Percentiles rank a stretch among this genome's conserved stretches.
Conservation (phyloP, 2,329 filamentous ascomycete genomes). For the Samsoniella hepiali region DNA sequence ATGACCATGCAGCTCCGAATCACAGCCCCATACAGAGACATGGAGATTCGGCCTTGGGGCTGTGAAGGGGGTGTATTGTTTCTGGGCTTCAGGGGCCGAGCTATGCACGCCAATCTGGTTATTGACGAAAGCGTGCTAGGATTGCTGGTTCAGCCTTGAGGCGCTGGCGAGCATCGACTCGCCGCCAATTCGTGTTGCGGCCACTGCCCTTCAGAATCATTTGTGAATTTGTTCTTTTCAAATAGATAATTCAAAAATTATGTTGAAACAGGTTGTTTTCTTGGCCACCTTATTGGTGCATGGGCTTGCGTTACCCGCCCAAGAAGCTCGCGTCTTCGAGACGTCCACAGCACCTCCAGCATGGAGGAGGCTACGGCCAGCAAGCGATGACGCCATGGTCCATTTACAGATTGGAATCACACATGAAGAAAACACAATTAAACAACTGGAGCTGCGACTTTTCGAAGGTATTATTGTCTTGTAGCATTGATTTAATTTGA, state of each 20-base stretch:
- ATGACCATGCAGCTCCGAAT: background rate
- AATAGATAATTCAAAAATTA: background rate
- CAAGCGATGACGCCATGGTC: background rate
- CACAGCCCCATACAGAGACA: no score
- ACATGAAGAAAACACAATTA: background rate
- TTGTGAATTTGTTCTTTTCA: no score
- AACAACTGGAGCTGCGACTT: conserved; percentile 8
- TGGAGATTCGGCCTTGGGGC: no score
- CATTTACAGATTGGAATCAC: conserved; percentile 12
- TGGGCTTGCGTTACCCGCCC: background rate
- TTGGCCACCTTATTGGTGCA: background rate
- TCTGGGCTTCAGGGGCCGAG: no score
- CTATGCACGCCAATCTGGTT: no score
- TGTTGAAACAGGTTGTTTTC: background rate
- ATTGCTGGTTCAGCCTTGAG: no score
- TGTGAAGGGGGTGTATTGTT: no score
- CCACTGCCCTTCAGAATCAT: background rate
- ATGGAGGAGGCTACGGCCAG: conserved; percentile 4
- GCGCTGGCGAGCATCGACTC: no score
- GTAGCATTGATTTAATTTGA: background rate
- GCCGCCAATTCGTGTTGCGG: background rate
- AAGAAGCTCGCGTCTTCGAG: background rate
- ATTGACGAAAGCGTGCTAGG: no score
- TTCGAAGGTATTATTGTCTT: background rate
- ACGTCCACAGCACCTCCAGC: background rate